Base-by-base conservation (phyloP, 164 flowering plant genomes). In the Magnolia kwangsiensis region DNA sequence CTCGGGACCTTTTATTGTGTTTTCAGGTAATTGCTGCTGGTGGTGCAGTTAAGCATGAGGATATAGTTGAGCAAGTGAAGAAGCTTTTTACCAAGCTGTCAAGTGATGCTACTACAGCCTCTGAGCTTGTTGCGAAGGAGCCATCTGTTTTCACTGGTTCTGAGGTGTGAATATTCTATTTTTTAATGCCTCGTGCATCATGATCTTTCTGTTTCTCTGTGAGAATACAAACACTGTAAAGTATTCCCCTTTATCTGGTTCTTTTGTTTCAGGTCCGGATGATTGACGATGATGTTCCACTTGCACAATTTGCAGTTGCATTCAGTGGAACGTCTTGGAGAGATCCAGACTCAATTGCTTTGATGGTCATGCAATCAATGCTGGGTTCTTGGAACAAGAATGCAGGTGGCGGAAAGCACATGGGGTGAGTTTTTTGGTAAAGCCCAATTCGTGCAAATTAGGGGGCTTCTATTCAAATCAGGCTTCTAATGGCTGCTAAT, bases 361-460 rank as follows among this genome's bases (percentile, higher is more conserved):
- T 96, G 77, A 96, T 96, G 99, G 98, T 96, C 71, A 94, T 96
- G 89, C 99, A 94, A 78, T 82, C 96, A 37, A 90, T 96, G 96
- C 71, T 96, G 81, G 99, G 99, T 70, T 88, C 97, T 68, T 96
- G 96, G 94, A 93, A 90, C 73, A 96, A 93, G 77, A 88, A 63
- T 83, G 83, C 86, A 13, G 88, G 88, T 50, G 95, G 96, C 14
- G 99, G 99, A 82, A 94, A 94, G 83, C 99, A 96, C 87, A 83
- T 83, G 93, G 98, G 99, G 99, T 94, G 63, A 82, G 87, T 72
- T 24, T 37, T 37, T 37, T 37, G 45, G 45, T 37, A 37, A 37
- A 37, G 7, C 45, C 45, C 45, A 37, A 37, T 37, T 37, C 4
- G 45, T 37, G 7, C 45, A 37, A 37, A 37, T 37, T 37, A 37